Evolutionary conservation across 768 basidiomycete species (phyloP).

Genomic region (Kwoniella pini): DNA sequence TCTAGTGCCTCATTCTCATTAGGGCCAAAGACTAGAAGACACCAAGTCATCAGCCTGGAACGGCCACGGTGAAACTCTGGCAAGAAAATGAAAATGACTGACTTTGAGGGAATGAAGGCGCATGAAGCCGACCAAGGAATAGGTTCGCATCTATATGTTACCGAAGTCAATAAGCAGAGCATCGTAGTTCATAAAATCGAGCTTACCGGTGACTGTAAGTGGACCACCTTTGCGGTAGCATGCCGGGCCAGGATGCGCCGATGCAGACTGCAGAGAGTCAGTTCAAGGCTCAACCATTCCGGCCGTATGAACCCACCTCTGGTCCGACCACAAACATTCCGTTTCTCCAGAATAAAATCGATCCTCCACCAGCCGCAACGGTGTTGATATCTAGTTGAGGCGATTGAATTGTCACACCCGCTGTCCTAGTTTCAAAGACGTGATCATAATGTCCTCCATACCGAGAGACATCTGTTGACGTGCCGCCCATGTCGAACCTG

Average conservation of each 20-base stretch:
- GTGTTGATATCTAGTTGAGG: slow-evolving; percentile 49
- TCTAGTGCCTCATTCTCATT: slow-evolving; percentile 82
- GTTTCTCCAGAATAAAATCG: slow-evolving; percentile 81
- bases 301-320: no score
- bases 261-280: no score
- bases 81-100: no score
- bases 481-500: slow-evolving; percentile 63
- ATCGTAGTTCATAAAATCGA: no score
- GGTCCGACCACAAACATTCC: slow-evolving; percentile 92
- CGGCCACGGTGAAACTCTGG: no score
- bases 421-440: slow-evolving; percentile 57
- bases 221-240: slow-evolving; percentile 73
- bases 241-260: slow-evolving; percentile 18
- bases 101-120: slow-evolving; percentile 64
- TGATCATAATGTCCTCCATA: slow-evolving; percentile 88
- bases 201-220: slow-evolving; percentile 58
- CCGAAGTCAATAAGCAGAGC: no score
- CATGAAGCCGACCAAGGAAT: slow-evolving; percentile 34
- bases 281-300: no score
- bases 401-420: slow-evolving; percentile 42
- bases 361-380: slow-evolving; percentile 77
- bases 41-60: no score
- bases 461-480: slow-evolving; percentile 72
- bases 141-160: slow-evolving; percentile 48
- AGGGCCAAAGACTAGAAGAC: slow-evolving; percentile 89